Base-by-base conservation (phyloP, 75 land plant species). In the Azolla pinnata region DNA sequence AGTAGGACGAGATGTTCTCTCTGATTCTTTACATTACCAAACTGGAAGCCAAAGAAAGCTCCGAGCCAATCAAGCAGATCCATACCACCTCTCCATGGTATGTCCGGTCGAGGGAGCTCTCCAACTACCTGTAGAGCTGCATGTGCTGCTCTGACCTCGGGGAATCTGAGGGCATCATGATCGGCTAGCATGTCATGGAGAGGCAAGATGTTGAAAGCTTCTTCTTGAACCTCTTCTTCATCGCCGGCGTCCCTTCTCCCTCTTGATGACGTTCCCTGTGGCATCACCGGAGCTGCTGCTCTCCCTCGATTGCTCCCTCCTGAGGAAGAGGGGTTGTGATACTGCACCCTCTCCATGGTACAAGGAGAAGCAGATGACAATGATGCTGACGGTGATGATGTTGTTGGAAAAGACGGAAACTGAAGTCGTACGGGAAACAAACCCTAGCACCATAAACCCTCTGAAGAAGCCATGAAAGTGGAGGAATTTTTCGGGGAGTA, bases 51-150 rank as follows among this genome's bases (percentile, higher is more conserved):
- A 60, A 87, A 90, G 79, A 82, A 84, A 33, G 52, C 58, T 0
- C 79, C 88, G 1, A 90, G 82, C 97, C 97, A 90, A 63, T 90
- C 97, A 52, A 90, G 79, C 19, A 90, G 75, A 72, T 90, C 97
- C 49, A 46, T 46, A 14, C 49, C 49, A 18, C 21, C 10, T 14
- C 17, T 17, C 49, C 49, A 46, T 46, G 23, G 23, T n/a, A n/a
- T n/a, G 3, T 4, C 14, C 4, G 49, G 49, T 70, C 24, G 57
- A 8, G 86, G 70, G 57, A 90, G 80, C 23, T 79, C 71, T 0
- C 91, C 88, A 3, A 84, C 76, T 27, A 78, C 35, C 28, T 71
- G 84, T 30, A 90, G 68, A 14, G 97, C 97, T 14, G 71, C 62
- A 8, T 69, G 61, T 27, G 93, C 82, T 23, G 88, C 93, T n/a